These are phyloP conservation scores for Echites panduratus DNA, from an alignment of 257 asterid species.

Conservation along the genomic window DNA sequence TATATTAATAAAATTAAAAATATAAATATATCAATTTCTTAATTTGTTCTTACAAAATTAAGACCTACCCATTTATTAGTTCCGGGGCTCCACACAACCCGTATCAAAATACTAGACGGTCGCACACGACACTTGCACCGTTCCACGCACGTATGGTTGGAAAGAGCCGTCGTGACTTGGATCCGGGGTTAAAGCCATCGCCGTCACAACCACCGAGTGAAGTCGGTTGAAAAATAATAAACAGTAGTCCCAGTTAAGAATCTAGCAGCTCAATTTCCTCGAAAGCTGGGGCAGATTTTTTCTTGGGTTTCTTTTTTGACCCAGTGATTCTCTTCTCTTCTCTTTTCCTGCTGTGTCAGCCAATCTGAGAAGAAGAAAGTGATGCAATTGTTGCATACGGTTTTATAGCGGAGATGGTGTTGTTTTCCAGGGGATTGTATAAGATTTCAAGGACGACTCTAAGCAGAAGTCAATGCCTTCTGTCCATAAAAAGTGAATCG, in stretches of 20 bases:
- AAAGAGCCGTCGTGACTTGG: background rate
- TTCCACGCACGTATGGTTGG: background rate
- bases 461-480: slow-evolving; percentile 15
- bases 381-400: slow-evolving; percentile 1
- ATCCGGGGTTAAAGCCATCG: background rate
- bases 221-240: background rate
- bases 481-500: background rate
- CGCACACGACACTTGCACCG: background rate
- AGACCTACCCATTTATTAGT: background rate
- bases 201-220: background rate
- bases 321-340: background rate
- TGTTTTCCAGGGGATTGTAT: slow-evolving; percentile 17
- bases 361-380: background rate
- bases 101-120: background rate
- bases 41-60: too few species aligned
- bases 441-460: slow-evolving; percentile 21
- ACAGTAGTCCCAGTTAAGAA: background rate
- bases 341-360: background rate
- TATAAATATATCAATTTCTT: too few species aligned
- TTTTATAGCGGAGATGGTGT: slow-evolving; percentile 4
- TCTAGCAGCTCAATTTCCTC: background rate
- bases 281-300: background rate
- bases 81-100: background rate
- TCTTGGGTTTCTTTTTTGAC: background rate
- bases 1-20: too few species aligned